Base-by-base conservation (phyloP, 1,139 yeast species). In the Scheffersomyces titani region DNA sequence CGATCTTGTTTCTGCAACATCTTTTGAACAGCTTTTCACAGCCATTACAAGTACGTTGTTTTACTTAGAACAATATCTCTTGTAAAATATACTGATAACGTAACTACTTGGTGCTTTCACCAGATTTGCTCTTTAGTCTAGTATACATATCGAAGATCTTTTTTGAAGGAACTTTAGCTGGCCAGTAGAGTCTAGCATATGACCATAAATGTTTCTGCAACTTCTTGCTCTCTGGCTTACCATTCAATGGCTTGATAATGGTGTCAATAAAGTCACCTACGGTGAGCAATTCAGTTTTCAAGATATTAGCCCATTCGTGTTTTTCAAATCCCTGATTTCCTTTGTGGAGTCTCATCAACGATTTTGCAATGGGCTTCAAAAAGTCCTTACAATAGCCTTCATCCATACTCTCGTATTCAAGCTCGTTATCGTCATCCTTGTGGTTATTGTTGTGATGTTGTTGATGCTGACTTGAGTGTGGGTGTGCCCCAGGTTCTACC, bases 131-230 rank as follows among this genome's bases (percentile, higher is more conserved):
- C 59, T 80, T 83, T 59, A 87, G 74, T 72, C 90, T 88, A 66
- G 83, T 83, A 72, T 93, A 94, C 97, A 94, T 94, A 54, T 87
- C 89, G 71, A 85, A 84, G 64, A 94, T 87, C 74, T 90, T 90
- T 51, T 82, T 78, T 58, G 97, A 89, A 49, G 91, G 87, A n/a
- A 89, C 98, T 61, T 86, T 86, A 2, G 88, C 91, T 0, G 99
- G 99, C 99, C 99, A 94, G 71, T 89, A 94, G 59, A 86, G 84
- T 47, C 96, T 84, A 7, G 98, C 96, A 72, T 89, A 91, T 22
- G 91, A 84, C 99, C 99, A 94, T 58, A 94, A 76, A 66, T 93
- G 97, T 69, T 84, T 87, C 60, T 81, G 77, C 52, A 79, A 63
- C 64, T 78, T 82, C 44, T 72, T 76, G 52, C 73, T 70, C 19